Evolutionary conservation across 2,329 filamentous ascomycete genomes (phyloP), one percentile per base, ranked within the genome.

Genomic region (Akanthomyces uredinophilus): DNA sequence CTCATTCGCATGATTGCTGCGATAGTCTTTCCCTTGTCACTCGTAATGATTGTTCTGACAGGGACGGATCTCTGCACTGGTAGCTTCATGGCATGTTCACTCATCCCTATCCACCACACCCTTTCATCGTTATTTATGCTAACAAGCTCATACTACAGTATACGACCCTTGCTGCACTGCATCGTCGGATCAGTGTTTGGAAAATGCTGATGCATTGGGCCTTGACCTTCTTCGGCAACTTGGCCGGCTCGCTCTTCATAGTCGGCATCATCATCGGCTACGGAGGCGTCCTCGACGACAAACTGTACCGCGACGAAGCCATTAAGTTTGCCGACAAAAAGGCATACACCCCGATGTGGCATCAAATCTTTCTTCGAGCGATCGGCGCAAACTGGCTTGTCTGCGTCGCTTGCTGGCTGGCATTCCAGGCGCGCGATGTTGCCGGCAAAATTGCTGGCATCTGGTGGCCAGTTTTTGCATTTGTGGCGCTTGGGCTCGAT

Each of bases 331-430:
- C 78, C 0, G 77, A 73, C 11, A 71, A 73, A 16, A 84, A 83
- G 66, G 77, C 76, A 61, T 71, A 81, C 20, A 74, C 71, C 0
- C 81, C 81, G 0, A 65, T 73, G 5, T 83, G 80, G 74, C 79
- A 81, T 64, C 75, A 79, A 62, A 80, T 84, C 53, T 82, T 85
- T 68, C 70, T 84, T 1, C 75, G 79, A 41, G 82, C 72, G 6
- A 82, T 85, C 58, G 78, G 81, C 22, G 79, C 76, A 64, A 83
- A 84, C 70, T 84, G 80, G 81, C 76, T 85, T 1, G 81, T 84
- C 14, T 82, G 80, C 65, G 72, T 84, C 50, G 80, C 79, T 1
- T 78, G 78, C 63, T 84, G 74, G 65, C 71, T 80, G 20, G 74
- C 72, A 8, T 70, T 79, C 32, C 78, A 79, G 63, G 78, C 78